Evolutionary conservation across 345 rosid genomes (phyloP).

Genomic region (Populus tremula): DNA sequence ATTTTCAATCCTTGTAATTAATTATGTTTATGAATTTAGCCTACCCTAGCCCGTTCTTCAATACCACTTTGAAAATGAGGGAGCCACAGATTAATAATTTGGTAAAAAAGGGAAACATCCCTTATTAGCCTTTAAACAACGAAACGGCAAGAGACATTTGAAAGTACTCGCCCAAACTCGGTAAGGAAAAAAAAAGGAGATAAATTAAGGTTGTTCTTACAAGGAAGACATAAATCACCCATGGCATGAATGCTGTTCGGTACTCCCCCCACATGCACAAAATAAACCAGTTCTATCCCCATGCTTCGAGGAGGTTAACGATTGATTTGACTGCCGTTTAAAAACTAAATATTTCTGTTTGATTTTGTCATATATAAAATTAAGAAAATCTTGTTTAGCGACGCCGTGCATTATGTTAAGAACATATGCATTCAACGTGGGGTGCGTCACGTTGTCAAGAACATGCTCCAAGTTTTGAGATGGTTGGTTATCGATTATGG

Average conservation of each 20-base stretch:
- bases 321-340: background rate
- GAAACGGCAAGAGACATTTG: background rate
- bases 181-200: background rate
- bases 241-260: background rate
- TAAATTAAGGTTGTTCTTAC: background rate
- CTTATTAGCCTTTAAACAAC: background rate
- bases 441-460: too few relatives aligned
- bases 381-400: too few relatives aligned
- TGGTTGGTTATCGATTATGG: too few relatives aligned
- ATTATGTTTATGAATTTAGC: background rate
- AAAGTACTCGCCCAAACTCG: background rate
- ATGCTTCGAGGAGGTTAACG: background rate
- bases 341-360: too few relatives aligned
- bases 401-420: too few relatives aligned
- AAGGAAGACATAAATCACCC: background rate
- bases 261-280: background rate
- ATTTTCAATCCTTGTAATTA: conserved; percentile 6
- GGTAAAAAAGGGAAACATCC: background rate
- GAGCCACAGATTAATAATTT: background rate
- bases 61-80: background rate
- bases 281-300: background rate
- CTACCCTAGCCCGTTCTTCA: background rate
- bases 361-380: too few relatives aligned
- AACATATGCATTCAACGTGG: too few relatives aligned
- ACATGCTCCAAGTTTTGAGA: too few relatives aligned